Evolutionary conservation across 176 grass and related monocot species (phyloP).

Genomic region (Phoenix dactylifera): DNA sequence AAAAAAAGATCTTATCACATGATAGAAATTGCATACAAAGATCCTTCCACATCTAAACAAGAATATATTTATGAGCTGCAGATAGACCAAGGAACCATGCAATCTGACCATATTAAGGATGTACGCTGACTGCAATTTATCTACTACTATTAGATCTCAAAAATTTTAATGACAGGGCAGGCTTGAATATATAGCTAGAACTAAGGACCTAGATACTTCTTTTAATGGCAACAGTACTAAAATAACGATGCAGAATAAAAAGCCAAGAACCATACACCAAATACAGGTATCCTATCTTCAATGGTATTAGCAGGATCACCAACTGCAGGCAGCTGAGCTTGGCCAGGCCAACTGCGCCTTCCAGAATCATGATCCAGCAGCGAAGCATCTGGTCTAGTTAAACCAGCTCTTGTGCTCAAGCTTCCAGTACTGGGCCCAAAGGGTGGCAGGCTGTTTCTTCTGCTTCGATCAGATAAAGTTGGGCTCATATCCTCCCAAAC

Average conservation of each 20-base stretch:
- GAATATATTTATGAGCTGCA: not conserved
- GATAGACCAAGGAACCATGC: not conserved
- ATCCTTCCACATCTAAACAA: not conserved
- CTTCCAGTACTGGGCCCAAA: conserved; percentile 30
- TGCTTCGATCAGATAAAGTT: conserved; percentile 57
- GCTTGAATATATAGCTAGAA: too few relatives aligned
- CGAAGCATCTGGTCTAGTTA: conserved; percentile 38
- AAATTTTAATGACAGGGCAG: too few relatives aligned
- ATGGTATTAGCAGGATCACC: conserved; percentile 32
- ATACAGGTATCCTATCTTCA: conserved; percentile 47
- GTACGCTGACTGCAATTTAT: too few relatives aligned
- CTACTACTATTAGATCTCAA: too few relatives aligned
- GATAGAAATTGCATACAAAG: too few relatives aligned
- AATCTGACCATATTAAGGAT: not conserved
- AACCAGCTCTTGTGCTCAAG: conserved; percentile 23
- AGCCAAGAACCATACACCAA: conserved; percentile 42
- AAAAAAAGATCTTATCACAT: too few relatives aligned
- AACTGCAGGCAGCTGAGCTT: conserved; percentile 28
- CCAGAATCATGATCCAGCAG: conserved; percentile 39
- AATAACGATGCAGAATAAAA: conserved; percentile 12
- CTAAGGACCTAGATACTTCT: not conserved
- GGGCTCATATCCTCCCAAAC: conserved; percentile 97
- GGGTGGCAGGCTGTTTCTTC: conserved; percentile 35
- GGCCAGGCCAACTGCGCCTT: conserved; percentile 48
- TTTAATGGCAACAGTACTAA: not conserved